These are phyloP conservation scores for Ballota nigra DNA, from an alignment of 257 asterid genomes.

Conservation along the genomic window DNA sequence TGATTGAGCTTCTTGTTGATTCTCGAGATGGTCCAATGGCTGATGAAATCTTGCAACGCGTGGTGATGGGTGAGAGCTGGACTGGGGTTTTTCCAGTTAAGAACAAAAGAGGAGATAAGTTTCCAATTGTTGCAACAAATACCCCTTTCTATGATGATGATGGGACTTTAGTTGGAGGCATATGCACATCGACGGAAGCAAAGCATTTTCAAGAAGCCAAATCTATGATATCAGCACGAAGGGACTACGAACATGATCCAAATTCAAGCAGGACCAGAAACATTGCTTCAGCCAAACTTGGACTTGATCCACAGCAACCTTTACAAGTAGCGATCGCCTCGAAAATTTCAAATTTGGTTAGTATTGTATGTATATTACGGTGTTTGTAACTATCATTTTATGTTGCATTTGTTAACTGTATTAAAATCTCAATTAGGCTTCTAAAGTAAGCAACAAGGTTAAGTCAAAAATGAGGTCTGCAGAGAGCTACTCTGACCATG, in stretches of 20 bases:
- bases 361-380: constrained; percentile 22
- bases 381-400: constrained; percentile 1
- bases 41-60: constrained; percentile 47
- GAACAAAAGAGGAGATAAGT: constrained; percentile 58
- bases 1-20: constrained; percentile 53
- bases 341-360: constrained; percentile 76
- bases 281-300: constrained; percentile 54
- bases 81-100: constrained; percentile 79
- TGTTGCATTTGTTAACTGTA: constrained; percentile 26
- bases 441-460: constrained; percentile 83
- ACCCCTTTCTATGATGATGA: constrained; percentile 83
- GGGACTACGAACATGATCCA: constrained; percentile 34
- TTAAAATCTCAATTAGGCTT: constrained; percentile 51
- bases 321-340: constrained; percentile 76
- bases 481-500: constrained; percentile 49
- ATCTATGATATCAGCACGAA: constrained; percentile 28
- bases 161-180: constrained; percentile 63
- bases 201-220: constrained; percentile 56
- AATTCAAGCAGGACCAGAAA: constrained; percentile 43
- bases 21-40: constrained; percentile 43
- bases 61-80: constrained; percentile 71
- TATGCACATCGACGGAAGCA: constrained; percentile 65
- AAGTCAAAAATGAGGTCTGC: constrained; percentile 68
- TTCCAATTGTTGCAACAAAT: constrained; percentile 55
- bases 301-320: constrained; percentile 83